These are phyloP conservation scores for Pseudisothecium myosuroides DNA, from an alignment of 225 moss, liverwort and hornwort genomes.

Conservation along the genomic window DNA sequence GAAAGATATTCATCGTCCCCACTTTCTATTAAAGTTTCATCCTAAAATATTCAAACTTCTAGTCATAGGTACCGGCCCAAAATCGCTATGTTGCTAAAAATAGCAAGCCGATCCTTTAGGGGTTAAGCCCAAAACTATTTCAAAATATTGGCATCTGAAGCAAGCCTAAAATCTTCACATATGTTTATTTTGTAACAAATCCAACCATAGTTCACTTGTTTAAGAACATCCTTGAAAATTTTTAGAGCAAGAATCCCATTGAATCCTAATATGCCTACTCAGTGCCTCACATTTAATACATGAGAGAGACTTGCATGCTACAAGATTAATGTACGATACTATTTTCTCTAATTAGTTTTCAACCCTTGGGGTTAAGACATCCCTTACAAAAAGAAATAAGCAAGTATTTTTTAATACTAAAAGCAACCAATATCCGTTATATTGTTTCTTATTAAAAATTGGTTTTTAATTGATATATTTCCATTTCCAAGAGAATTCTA, in stretches of 20 bases:
- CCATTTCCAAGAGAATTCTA: background rate
- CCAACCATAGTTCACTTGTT: background rate
- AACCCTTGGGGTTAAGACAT: background rate
- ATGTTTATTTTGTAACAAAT: background rate
- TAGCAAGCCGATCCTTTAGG: too few species aligned
- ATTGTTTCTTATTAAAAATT: background rate
- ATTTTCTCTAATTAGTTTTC: background rate
- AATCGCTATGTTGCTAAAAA: too few species aligned
- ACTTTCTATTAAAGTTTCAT: too few species aligned
- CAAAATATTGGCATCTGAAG: background rate
- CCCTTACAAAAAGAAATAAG: background rate
- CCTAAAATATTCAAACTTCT: too few species aligned
- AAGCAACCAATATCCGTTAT: fast-evolving
- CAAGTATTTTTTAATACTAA: background rate
- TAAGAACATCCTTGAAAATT: too few species aligned
- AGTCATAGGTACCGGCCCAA: too few species aligned
- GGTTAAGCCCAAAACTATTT: background rate
- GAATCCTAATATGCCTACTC: too few species aligned
- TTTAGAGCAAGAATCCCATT: background rate
- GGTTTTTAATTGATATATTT: background rate
- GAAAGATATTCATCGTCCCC: too few species aligned
- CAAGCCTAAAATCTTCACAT: background rate
- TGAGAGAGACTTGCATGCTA: too few species aligned
- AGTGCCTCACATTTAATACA: background rate
- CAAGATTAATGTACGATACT: too few species aligned